phyloP scores from a whole-genome alignment of 768 basidiomycete genomes.

The Lentinula guzmanii region DNA sequence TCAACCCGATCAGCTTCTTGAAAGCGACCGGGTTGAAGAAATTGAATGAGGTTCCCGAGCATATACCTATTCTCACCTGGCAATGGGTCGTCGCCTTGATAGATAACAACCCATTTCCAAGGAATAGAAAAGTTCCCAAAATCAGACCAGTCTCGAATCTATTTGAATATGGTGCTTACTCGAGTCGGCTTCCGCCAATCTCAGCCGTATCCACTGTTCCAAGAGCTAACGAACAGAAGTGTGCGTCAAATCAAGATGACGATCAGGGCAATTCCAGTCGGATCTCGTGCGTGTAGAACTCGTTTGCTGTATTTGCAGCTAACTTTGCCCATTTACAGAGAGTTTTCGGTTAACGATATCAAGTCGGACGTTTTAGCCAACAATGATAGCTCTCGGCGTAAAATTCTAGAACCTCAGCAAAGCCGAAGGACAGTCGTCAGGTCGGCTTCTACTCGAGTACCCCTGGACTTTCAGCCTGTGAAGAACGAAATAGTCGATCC shows the following conservation, averaged over 20 bases:
- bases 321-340: constrained; percentile 14
- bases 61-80: constrained; percentile 8
- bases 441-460: constrained; percentile 1
- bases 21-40: constrained; percentile 24
- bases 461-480: background rate
- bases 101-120: constrained; percentile 7
- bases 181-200: background rate
- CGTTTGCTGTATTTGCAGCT: background rate
- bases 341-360: constrained; percentile 22
- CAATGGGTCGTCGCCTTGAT: constrained; percentile 6
- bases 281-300: constrained; percentile 36
- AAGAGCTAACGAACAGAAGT: background rate
- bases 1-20: constrained; percentile 31
- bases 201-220: background rate
- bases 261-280: constrained; percentile 29
- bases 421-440: background rate
- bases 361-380: background rate
- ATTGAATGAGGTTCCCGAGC: constrained; percentile 20
- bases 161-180: background rate
- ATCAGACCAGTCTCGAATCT: constrained; percentile 15
- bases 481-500: constrained; percentile 35
- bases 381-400: background rate
- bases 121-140: background rate
- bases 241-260: background rate
- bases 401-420: background rate